Evolutionary conservation across 164 flowering plant genomes (phyloP).

Genomic region (Annona squamosa): DNA sequence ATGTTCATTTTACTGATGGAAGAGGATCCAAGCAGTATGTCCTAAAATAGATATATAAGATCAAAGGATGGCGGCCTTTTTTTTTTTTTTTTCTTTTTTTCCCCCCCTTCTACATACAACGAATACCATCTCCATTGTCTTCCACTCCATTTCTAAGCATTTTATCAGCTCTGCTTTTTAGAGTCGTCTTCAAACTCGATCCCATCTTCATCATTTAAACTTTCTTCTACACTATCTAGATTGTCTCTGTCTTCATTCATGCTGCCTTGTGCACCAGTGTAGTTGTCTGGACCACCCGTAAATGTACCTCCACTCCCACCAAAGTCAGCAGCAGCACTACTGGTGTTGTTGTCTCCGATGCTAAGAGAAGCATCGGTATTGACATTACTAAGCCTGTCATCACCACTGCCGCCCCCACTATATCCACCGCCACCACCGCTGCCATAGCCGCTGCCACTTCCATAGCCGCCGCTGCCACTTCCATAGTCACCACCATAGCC

Average conservation of each 20-base stretch:
- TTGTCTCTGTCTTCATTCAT: neutral
- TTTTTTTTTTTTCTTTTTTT: neutral
- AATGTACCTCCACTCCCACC: constrained; percentile 9
- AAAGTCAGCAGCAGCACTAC: constrained; percentile 9
- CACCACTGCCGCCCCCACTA: constrained; percentile 8
- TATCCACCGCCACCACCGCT: constrained; percentile 5
- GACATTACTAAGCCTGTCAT: constrained; percentile 10
- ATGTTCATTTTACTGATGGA: too few relatives aligned
- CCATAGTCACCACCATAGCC: neutral
- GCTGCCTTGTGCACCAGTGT: neutral
- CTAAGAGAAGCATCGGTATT: neutral
- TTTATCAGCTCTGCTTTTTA: constrained; percentile 26
- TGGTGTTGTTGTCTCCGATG: neutral
- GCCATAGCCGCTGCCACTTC: constrained; percentile 3
- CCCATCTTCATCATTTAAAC: constrained; percentile 30
- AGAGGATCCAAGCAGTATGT: too few relatives aligned
- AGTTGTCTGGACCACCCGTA: neutral
- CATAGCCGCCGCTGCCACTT: constrained; percentile 8
- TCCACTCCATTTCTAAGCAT: neutral
- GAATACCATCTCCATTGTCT: neutral
- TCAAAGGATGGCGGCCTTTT: neutral
- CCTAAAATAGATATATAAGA: too few relatives aligned
- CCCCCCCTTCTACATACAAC: neutral
- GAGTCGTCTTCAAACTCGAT: constrained; percentile 31
- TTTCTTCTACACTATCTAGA: constrained; percentile 19